These are phyloP conservation scores for Penicillium vulpinum DNA, from an alignment of 2,329 filamentous ascomycete species.

Conservation along the genomic window DNA sequence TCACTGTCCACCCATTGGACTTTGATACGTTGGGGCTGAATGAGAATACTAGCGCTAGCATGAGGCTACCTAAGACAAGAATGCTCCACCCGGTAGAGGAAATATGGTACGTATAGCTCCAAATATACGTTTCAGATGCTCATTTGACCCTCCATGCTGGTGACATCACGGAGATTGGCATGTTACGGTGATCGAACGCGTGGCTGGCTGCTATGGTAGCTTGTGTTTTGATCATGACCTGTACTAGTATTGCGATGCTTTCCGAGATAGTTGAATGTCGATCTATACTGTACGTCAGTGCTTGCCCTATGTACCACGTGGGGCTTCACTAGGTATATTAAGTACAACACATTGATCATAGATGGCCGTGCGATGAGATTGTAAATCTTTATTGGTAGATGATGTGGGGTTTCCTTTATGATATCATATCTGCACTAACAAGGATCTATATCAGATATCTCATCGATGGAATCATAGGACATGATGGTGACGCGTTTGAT, in stretches of 20 bases:
- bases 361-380: background rate
- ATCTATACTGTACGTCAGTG: background rate
- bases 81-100: too few species aligned
- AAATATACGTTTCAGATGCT: background rate
- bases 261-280: background rate
- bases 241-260: background rate
- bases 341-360: background rate
- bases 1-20: too few species aligned
- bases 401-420: background rate
- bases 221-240: background rate
- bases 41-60: too few species aligned
- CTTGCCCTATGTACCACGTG: background rate
- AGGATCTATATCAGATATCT: background rate
- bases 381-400: background rate
- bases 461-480: background rate
- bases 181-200: background rate
- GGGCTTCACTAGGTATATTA: too few species aligned
- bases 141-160: background rate
- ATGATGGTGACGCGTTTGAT: background rate
- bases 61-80: too few species aligned
- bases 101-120: too few species aligned
- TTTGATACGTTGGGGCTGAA: too few species aligned
- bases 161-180: conserved; percentile 5
- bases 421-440: background rate
- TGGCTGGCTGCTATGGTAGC: conserved; percentile 2